Evolutionary conservation across 2,329 filamentous ascomycete species (phyloP), one percentile per base, ranked within the genome.

Genomic region (Neofusicoccum cordaticola): DNA sequence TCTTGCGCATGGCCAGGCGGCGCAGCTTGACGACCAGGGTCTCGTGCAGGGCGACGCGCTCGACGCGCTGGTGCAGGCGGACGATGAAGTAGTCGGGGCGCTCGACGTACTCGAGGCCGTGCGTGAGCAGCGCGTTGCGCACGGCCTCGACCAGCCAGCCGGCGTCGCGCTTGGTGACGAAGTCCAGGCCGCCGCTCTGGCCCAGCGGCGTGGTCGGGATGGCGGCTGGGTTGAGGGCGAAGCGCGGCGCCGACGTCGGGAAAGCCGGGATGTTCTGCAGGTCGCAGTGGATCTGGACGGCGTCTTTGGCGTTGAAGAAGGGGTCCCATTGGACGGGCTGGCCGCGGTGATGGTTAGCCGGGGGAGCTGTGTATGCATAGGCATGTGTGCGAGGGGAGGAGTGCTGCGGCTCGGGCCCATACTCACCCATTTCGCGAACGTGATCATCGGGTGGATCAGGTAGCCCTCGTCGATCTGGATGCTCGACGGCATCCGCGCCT

Each of bases 121-220:
- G 61, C 2, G 70, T 68, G n/a, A 67, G 56, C 12, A 75, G 67
- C 2, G 67, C 68, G 48, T 63, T 58, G 61, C 70, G 67, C 17
- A 74, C 66, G 0, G 69, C 68, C 50, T 71, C 66, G 19, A 74
- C 68, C 12, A 75, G 66, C 72, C 73, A 75, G 31, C 31, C 45
- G 17, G 67, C 66, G 41, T 68, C 66, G 57, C 69, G 65, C 62
- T 71, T 72, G 4, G 71, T 74, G 8, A 70, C 62, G 65, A 68
- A 74, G 35, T 71, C 66, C 11, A 75, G 66, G n/a, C 68, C 66
- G 48, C 71, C 73, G 2, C 69, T 70, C 15, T 69, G 65, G 8
- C 69, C 67, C 2, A 75, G 60, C 8, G 67, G 65, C 5, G 66
- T 67, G 11, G 66, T 68, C 3, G 67, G 67, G 19, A 73, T 27